phyloP scores from a whole-genome alignment of 2,329 filamentous ascomycete genomes.

The Fusarium proliferatum region DNA sequence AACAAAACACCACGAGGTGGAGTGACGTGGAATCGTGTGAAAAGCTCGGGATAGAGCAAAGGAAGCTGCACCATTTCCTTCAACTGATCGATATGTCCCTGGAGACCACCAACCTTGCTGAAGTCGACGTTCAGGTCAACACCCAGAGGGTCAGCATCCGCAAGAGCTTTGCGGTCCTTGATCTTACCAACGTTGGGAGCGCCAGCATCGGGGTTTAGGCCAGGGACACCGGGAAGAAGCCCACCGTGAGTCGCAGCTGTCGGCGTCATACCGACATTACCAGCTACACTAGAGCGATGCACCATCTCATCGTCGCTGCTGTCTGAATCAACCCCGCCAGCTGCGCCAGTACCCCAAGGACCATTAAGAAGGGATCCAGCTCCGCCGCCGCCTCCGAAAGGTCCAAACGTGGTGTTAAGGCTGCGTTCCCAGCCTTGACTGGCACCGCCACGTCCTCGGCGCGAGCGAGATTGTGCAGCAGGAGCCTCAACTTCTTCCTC shows the following conservation, averaged over 20 bases:
- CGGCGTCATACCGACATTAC: constrained; percentile 71
- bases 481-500: constrained; percentile 77
- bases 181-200: constrained; percentile 90
- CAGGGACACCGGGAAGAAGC: constrained; percentile 56
- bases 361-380: constrained; percentile 77
- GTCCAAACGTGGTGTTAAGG: constrained; percentile 89
- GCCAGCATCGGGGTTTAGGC: constrained; percentile 57
- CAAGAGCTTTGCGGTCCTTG: constrained; percentile 90
- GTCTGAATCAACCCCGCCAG: constrained; percentile 88
- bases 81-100: constrained; percentile 94
- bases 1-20: constrained; percentile 95
- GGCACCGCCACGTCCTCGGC: constrained; percentile 71
- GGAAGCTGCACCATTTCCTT: constrained; percentile 99
- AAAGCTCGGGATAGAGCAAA: constrained; percentile 93
- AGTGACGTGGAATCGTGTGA: constrained; percentile 89
- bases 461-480: constrained; percentile 75
- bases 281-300: constrained; percentile 67
- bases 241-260: constrained; percentile 62
- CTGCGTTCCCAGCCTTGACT: constrained; percentile 77
- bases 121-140: constrained; percentile 95
- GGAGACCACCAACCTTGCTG: constrained; percentile 90
- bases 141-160: constrained; percentile 93
- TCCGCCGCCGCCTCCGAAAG: constrained; percentile 88
- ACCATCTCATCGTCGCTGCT: constrained; percentile 94
- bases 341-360: constrained; percentile 78